A percentile compares a stretch with the other conserved stretches of the same genome.
Conservation (phyloP, 2,329 filamentous ascomycete species). For the Pestalotiopsis sp. region DNA sequence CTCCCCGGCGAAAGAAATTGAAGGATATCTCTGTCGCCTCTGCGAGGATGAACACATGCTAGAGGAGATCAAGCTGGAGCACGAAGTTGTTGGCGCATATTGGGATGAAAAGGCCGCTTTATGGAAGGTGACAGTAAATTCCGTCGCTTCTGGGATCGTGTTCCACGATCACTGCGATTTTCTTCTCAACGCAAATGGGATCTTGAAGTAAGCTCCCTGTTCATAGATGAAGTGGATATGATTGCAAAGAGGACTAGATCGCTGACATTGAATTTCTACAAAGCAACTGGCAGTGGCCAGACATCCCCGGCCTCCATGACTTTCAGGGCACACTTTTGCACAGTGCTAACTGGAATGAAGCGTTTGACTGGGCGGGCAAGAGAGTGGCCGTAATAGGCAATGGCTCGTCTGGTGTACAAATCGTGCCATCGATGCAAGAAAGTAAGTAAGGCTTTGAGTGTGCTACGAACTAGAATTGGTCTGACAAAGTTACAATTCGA, state of each 20-base stretch:
- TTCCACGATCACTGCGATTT: conserved; percentile 50
- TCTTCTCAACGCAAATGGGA: conserved; percentile 51
- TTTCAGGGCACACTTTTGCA: conserved; percentile 54
- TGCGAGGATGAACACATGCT: conserved; percentile 50
- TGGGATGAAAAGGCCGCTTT: conserved; percentile 46
- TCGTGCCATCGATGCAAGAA: conserved; percentile 50
- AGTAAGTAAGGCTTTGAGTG: conserved; percentile 26
- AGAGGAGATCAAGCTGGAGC: conserved; percentile 42
- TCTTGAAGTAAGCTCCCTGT: conserved; percentile 45
- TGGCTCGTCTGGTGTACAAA: conserved; percentile 55
- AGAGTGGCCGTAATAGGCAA: conserved; percentile 57
- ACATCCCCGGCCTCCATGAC: conserved; percentile 44
- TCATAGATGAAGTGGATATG: not conserved
- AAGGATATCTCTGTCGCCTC: conserved; percentile 50
- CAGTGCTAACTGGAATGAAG: conserved; percentile 53
- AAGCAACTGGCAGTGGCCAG: conserved; percentile 56
- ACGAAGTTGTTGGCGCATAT: conserved; percentile 41
- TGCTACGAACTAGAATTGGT: not conserved
- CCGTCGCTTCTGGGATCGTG: conserved; percentile 37
- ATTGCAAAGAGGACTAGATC: not conserved
- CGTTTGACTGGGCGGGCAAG: conserved; percentile 50
- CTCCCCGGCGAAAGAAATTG: conserved; percentile 55
- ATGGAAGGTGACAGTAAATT: conserved; percentile 43
- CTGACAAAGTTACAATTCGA: not conserved
- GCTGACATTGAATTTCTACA: not conserved